Base-by-base conservation (phyloP, 495 filamentous ascomycete species). In the Daldinia childiae region DNA sequence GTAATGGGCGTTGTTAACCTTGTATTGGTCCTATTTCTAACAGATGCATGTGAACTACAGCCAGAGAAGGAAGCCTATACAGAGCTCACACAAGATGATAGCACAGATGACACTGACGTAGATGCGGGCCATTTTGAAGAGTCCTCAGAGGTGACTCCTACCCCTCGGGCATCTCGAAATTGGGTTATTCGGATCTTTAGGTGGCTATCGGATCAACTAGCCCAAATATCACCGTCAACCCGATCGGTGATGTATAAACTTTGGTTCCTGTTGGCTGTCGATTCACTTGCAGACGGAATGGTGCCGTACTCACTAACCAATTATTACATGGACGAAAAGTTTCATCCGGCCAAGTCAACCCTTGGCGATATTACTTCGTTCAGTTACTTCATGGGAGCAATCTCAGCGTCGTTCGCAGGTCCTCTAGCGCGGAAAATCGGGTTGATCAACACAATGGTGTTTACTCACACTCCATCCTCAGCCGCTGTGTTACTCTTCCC, bases 381-480 rank as follows among this genome's bases (percentile, higher is more conserved):
- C 7, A 89, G 89, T 1, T 88, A 86, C 75, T 84, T 93, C 65
- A 85, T 93, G 56, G 80, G 90, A 1, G 88, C 92, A 0, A 76
- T 87, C 2, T 90, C 90, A 4, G 92, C 89, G 73, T 82, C 95
- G 3, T 86, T 94, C 36, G 89, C 92, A 3, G 89, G 91, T 0
- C 90, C 92, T 1, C 85, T 97, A 64, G 86, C 93, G 4, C 89
- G 90, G 62, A 85, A 89, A 41, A 89, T 96, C 48, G 94, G 94
- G 0, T 86, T 94, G 34, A 86, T 97, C 73, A 91, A 90, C 80
- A 93, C 92, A 7, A 97, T 97, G 92, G 91, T 95, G 30, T 93
- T 93, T 72, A 93, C 92, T 1, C 92, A 95, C 73, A 85, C 92
- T 6, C 93, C 93, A 0, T 93, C 91, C 1, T 86, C 92, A 7